These are phyloP conservation scores for Xylariaceae sp. DNA, from an alignment of 2,329 filamentous ascomycete genomes.

Conservation along the genomic window DNA sequence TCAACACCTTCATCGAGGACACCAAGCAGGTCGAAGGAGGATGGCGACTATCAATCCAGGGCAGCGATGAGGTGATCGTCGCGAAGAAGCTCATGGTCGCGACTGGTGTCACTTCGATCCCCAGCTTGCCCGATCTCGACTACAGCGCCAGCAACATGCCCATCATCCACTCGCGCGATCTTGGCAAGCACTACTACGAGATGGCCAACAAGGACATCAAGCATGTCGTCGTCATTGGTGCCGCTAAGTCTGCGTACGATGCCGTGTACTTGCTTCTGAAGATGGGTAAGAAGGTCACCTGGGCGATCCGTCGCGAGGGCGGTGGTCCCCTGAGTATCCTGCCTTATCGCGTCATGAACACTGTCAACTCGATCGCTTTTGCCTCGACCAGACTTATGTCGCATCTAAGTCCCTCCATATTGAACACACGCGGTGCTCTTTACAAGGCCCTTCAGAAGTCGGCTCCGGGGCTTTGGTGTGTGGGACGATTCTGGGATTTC, in stretches of 20 bases:
- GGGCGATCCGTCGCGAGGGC: slow-evolving; percentile 27
- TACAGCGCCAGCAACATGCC: slow-evolving; percentile 16
- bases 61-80: slow-evolving; percentile 17
- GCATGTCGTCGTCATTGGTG: slow-evolving; percentile 24
- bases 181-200: slow-evolving; percentile 19
- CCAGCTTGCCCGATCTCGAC: slow-evolving; percentile 22
- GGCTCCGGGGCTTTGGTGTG: slow-evolving; percentile 17
- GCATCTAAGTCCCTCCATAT: slow-evolving; percentile 23
- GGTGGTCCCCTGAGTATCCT: slow-evolving; percentile 22
- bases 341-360: slow-evolving; percentile 21
- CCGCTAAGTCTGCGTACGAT: slow-evolving; percentile 29
- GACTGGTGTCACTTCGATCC: slow-evolving; percentile 31
- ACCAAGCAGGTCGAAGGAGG: slow-evolving; percentile 17
- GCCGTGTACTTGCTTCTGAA: slow-evolving; percentile 26
- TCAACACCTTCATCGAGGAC: slow-evolving; percentile 24
- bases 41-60: slow-evolving; percentile 19
- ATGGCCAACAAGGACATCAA: slow-evolving; percentile 13
- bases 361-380: slow-evolving; percentile 23
- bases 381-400: slow-evolving; percentile 24
- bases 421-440: slow-evolving; percentile 19
- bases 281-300: slow-evolving; percentile 26
- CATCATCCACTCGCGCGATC: slow-evolving; percentile 24
- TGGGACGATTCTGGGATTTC: slow-evolving; percentile 23
- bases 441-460: slow-evolving; percentile 21
- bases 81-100: slow-evolving; percentile 31